Base-by-base conservation (phyloP, 2,329 filamentous ascomycete genomes). In the Scedosporium minutisporum region DNA sequence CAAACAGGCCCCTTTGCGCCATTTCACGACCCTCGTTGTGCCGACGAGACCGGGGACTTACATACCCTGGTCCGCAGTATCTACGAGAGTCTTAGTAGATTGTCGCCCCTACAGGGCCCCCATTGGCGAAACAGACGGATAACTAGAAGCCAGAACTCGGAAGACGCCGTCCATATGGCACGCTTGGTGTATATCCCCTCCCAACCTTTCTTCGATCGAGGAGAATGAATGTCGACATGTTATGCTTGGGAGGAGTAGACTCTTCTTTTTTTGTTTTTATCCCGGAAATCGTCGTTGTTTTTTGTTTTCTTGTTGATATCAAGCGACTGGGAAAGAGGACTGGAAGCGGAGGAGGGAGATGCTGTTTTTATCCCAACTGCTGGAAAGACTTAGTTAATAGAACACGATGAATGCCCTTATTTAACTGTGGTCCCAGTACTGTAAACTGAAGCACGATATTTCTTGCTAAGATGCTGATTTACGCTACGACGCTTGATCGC, bases 281-380 rank as follows among this genome's bases (percentile, higher is more conserved):
- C 14, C 48, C 21, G 5, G 42, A 9, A 18, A 46, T 18, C 42
- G 42, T 46, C 42, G 29, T 33, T 33, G 5, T 9, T 33, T 33
- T 18, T 6, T 46, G 42, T 46, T 46, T 46, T 46, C 42, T 46
- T 46, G 42, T 46, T 46, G 42, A 46, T 46, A 46, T 46, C 42
- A 46, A 46, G 42, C 42, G 42, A 46, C 14, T 46, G 42, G 42
- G 42, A 46, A 46, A 46, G 14, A 46, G 42, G 16, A 46, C n/a
- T 16, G 42, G 48, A 25, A 53, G 21, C n/a, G 10, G 21, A n/a
- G 48, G 48, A 53, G 18, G 65, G 65, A 63, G 62, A 70, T 70
- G 33, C 21, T 27, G 16, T 58, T 58, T 44, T 59, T 53, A 59
- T 21, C 27, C 57, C 41, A 41, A 21, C 23, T 18, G 48, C 21